These are phyloP conservation scores for Juglanconis oblonga DNA, from an alignment of 2,329 filamentous ascomycete genomes.

Conservation along the genomic window DNA sequence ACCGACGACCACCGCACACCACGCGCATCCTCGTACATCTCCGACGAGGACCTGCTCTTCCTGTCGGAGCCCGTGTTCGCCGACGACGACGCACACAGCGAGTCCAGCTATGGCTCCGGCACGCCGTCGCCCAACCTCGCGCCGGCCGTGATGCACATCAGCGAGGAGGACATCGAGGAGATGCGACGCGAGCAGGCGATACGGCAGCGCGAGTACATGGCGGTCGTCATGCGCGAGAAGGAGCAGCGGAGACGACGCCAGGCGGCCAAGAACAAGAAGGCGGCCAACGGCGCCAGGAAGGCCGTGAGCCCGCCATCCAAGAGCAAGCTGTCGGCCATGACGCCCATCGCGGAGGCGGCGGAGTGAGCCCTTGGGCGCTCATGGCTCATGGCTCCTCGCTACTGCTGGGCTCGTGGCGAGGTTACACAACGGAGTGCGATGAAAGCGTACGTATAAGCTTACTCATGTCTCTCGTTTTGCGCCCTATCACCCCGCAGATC, in stretches of 20 bases:
- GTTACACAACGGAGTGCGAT: slow-evolving; percentile 5
- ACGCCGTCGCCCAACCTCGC: slow-evolving; percentile 37
- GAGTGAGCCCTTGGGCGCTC: slow-evolving; percentile 31
- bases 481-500: slow-evolving; percentile 6
- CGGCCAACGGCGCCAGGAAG: slow-evolving; percentile 27
- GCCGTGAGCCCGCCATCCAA: slow-evolving; percentile 33
- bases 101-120: slow-evolving; percentile 41
- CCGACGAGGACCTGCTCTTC: slow-evolving; percentile 56
- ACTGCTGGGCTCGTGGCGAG: slow-evolving; percentile 4
- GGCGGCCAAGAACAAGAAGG: slow-evolving; percentile 43
- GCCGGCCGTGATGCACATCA: slow-evolving; percentile 29
- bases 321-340: slow-evolving; percentile 47
- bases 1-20: slow-evolving; percentile 33
- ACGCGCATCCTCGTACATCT: slow-evolving; percentile 55
- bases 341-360: slow-evolving; percentile 51
- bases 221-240: slow-evolving; percentile 51
- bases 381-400: not conserved
- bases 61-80: slow-evolving; percentile 51
- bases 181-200: slow-evolving; percentile 49
- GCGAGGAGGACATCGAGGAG: slow-evolving; percentile 48
- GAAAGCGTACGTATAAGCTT: slow-evolving; percentile 18
- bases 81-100: slow-evolving; percentile 48
- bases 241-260: slow-evolving; percentile 43
- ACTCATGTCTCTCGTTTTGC: not conserved
- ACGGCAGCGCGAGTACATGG: slow-evolving; percentile 51